A percentile compares a stretch with the other conserved stretches of the same genome.
These are phyloP conservation scores for Thymus mandschuricus DNA, from an alignment of 257 asterid species.

Conservation along the genomic window DNA sequence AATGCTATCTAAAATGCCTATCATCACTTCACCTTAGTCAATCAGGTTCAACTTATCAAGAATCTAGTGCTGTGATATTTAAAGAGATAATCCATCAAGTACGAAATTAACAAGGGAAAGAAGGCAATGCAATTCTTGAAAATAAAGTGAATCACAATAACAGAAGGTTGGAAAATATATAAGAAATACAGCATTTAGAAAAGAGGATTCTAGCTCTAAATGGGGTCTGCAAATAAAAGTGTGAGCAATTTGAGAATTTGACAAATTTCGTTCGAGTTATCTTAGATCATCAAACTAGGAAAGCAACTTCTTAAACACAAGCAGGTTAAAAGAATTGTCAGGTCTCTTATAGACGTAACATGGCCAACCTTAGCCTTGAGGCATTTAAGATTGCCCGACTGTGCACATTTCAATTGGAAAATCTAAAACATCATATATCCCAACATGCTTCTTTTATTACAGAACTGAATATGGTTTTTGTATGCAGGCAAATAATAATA, in stretches of 20 bases:
- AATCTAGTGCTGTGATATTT: background rate
- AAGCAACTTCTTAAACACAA: background rate
- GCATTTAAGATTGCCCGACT: background rate
- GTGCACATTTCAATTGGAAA: background rate
- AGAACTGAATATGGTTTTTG: background rate
- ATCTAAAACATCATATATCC: background rate
- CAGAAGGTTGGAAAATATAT: background rate
- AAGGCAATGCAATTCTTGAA: background rate
- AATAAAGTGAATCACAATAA: background rate
- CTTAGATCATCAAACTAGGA: background rate
- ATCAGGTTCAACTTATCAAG: constrained; percentile 2
- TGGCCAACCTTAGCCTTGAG: background rate
- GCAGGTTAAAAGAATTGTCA: background rate
- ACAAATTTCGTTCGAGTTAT: background rate
- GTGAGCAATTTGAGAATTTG: background rate
- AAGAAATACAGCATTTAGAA: background rate
- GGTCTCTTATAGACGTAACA: background rate
- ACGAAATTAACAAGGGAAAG: background rate
- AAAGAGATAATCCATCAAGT: background rate
- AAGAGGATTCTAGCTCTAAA: background rate
- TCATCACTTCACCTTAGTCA: background rate
- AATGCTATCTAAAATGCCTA: background rate
- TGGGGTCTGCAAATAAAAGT: background rate
- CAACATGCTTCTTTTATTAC: background rate
- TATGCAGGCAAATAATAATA: background rate